A percentile compares a stretch with the other conserved stretches of the same genome.
Evolutionary conservation across 2,329 filamentous ascomycete species (phyloP).

Genomic region (Paraphoma chrysanthemicola): DNA sequence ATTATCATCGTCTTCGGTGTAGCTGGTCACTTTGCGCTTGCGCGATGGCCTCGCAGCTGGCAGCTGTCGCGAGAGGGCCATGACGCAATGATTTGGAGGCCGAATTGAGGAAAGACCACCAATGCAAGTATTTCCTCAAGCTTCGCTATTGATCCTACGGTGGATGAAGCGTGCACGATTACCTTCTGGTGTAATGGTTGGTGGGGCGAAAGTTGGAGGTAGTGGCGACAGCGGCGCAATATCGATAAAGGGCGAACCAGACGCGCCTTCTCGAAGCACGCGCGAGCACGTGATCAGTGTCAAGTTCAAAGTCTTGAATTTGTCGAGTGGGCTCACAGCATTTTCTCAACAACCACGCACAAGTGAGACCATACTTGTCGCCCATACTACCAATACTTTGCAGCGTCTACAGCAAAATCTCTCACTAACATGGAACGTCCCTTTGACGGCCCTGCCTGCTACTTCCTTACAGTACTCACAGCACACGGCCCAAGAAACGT

Average conservation of each 20-base stretch:
- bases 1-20: slow-evolving; percentile 14
- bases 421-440: no score
- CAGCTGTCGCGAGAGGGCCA: slow-evolving; percentile 1
- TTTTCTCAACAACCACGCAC: no score
- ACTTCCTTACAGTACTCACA: no score
- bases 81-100: neutral
- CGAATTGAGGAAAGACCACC: no score
- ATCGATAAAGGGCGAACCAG: neutral
- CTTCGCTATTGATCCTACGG: neutral
- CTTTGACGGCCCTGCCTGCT: no score
- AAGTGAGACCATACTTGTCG: no score
- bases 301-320: no score
- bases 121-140: no score
- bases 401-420: no score
- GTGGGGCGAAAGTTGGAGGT: neutral
- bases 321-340: neutral
- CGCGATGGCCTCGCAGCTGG: slow-evolving; percentile 10
- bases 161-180: neutral
- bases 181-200: neutral
- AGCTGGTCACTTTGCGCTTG: slow-evolving; percentile 30
- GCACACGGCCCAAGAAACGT: no score
- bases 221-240: slow-evolving; percentile 2
- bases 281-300: slow-evolving; percentile 2
- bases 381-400: no score
- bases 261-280: neutral